These are phyloP conservation scores for Boletales sp. DNA, from an alignment of 768 basidiomycete genomes.

Conservation along the genomic window DNA sequence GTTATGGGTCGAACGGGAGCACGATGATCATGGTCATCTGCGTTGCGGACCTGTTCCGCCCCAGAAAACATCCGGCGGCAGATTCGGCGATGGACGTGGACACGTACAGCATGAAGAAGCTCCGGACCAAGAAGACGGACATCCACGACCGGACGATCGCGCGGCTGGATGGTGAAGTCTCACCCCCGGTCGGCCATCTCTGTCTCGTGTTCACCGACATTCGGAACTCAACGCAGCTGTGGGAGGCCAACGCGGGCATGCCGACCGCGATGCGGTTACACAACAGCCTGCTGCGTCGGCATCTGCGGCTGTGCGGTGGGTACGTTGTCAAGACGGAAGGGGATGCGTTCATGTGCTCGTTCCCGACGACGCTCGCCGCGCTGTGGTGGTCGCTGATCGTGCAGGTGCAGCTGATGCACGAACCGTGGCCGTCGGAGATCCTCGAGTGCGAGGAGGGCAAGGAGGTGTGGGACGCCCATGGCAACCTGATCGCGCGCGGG, in stretches of 20 bases:
- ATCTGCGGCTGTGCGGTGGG: slow-evolving; percentile 85
- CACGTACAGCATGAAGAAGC: slow-evolving; percentile 28
- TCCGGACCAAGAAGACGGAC: slow-evolving; percentile 42
- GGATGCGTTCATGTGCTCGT: slow-evolving; percentile 98
- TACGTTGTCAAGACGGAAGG: slow-evolving; percentile 99
- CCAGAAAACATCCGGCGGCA: slow-evolving; percentile 38
- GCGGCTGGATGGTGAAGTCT: slow-evolving; percentile 72
- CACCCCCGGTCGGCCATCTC: slow-evolving; percentile 81
- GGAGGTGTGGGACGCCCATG: slow-evolving; percentile 63
- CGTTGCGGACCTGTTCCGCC: slow-evolving; percentile 72
- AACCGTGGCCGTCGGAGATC: slow-evolving; percentile 91
- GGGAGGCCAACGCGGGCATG: slow-evolving; percentile 97
- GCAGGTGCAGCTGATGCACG: slow-evolving; percentile 76
- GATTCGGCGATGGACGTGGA: slow-evolving; percentile 37
- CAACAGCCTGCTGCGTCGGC: slow-evolving; percentile 80
- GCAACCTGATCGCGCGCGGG: slow-evolving; percentile 75
- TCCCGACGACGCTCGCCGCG: slow-evolving; percentile 83
- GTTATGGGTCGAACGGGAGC: slow-evolving; percentile 89
- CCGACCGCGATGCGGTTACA: slow-evolving; percentile 88
- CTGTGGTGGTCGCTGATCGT: slow-evolving; percentile 88
- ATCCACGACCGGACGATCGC: slow-evolving; percentile 55
- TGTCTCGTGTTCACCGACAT: slow-evolving; percentile 98
- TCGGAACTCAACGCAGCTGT: slow-evolving; percentile 91
- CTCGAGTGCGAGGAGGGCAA: slow-evolving; percentile 90
- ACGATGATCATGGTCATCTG: slow-evolving; percentile 98